Evolutionary conservation across 192 early-diverging fungal genomes (phyloP).

Genomic region (Coemansia sp.): DNA sequence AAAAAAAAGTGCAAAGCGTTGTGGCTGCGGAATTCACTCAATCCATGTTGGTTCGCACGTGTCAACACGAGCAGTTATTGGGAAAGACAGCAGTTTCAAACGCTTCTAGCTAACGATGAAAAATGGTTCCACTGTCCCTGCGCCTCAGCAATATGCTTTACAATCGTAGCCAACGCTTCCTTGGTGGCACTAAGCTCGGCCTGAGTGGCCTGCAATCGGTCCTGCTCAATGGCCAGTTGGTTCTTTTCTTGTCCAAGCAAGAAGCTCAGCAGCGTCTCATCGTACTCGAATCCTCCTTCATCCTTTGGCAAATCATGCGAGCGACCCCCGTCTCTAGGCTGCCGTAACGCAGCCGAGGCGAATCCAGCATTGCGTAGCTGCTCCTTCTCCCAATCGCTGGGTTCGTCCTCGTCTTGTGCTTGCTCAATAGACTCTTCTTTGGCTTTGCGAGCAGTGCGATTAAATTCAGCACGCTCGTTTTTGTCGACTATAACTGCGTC

Average conservation of each 20-base stretch:
- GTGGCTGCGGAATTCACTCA: conserved; percentile 8
- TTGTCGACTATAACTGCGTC: conserved; percentile 34
- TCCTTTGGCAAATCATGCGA: conserved; percentile 16
- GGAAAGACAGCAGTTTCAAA: neutral
- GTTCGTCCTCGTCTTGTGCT: conserved; percentile 28
- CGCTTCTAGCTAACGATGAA: conserved; percentile 19
- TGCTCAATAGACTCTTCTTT: conserved; percentile 34
- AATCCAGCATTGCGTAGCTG: conserved; percentile 47
- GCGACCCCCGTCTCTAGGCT: neutral
- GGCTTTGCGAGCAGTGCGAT: conserved; percentile 10
- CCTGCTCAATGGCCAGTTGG: conserved; percentile 26
- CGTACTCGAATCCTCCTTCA: conserved; percentile 20
- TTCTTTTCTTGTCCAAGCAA: conserved; percentile 34
- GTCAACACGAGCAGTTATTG: neutral
- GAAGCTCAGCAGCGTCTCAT: conserved; percentile 25
- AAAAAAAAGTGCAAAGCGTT: no score
- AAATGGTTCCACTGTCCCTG: conserved; percentile 40
- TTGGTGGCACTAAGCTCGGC: conserved; percentile 8
- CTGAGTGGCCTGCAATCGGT: conserved; percentile 17
- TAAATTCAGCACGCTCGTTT: conserved; percentile 28
- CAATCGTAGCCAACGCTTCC: conserved; percentile 9
- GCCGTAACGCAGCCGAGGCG: neutral
- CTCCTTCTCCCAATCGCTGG: conserved; percentile 47
- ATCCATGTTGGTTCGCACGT: no score
- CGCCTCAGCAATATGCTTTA: conserved; percentile 13